Conservation (phyloP, 2,329 filamentous ascomycete species). For the Nectriaceae sp. region DNA sequence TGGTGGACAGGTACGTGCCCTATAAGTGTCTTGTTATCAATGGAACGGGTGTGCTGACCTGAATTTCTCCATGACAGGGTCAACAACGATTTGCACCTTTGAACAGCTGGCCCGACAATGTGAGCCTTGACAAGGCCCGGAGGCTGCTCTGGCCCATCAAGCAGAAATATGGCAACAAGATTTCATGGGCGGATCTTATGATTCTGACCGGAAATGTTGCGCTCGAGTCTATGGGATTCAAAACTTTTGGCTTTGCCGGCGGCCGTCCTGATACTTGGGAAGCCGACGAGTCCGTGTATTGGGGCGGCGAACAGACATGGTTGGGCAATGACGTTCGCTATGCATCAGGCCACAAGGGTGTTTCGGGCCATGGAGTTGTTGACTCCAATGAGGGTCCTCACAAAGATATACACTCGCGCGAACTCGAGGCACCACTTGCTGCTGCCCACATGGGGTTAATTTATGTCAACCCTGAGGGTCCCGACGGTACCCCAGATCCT, state of each 20-base stretch:
- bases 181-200: conserved; percentile 76
- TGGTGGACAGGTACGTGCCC: conserved; percentile 53
- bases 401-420: conserved; percentile 55
- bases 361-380: neutral
- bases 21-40: neutral
- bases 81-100: conserved; percentile 83
- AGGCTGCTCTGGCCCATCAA: conserved; percentile 78
- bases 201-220: conserved; percentile 75
- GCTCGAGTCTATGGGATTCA: conserved; percentile 74
- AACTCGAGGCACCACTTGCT: conserved; percentile 70
- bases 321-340: conserved; percentile 71
- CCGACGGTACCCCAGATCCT: conserved; percentile 71
- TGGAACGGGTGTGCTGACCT: neutral
- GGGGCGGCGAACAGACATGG: conserved; percentile 73
- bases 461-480: conserved; percentile 80
- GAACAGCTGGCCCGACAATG: conserved; percentile 81
- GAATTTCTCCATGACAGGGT: conserved; percentile 39
- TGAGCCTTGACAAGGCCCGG: conserved; percentile 76
- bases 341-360: conserved; percentile 38
- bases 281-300: conserved; percentile 74
- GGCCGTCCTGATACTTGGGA: conserved; percentile 74
- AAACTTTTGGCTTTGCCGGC: conserved; percentile 72
- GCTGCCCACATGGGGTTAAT: conserved; percentile 73
- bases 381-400: neutral
- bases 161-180: conserved; percentile 82